Percentiles rank a stretch among this genome's conserved stretches.
Evolutionary conservation across 163 green algal species (phyloP).

Genomic region (Volvox carteri): DNA sequence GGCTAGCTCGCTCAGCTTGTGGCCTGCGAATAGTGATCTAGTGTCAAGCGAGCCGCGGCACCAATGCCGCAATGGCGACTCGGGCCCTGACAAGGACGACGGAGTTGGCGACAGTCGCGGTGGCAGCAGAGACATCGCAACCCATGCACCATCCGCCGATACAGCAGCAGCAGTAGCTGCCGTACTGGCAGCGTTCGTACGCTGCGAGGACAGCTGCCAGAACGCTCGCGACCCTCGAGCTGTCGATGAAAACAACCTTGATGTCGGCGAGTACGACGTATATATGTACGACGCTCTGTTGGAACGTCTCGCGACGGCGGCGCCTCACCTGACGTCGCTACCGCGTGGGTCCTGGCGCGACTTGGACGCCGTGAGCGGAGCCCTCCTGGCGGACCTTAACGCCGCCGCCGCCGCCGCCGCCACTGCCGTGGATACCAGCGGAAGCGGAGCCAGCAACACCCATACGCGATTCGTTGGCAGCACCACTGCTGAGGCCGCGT

Average conservation of each 20-base stretch:
- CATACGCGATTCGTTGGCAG: background rate
- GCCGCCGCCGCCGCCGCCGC: background rate
- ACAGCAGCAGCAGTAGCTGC: too few relatives aligned
- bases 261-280: background rate
- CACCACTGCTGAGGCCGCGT: background rate
- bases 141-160: too few relatives aligned
- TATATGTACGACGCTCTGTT: constrained; percentile 12
- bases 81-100: background rate
- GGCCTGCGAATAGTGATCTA: too few relatives aligned
- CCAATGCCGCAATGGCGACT: background rate
- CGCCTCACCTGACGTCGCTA: background rate
- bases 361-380: background rate
- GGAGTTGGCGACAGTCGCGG: background rate
- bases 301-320: background rate
- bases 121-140: too few relatives aligned
- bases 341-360: background rate
- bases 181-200: too few relatives aligned
- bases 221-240: too few relatives aligned
- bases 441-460: background rate
- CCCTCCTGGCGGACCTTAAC: background rate
- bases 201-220: too few relatives aligned
- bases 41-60: too few relatives aligned
- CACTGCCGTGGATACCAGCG: too few relatives aligned
- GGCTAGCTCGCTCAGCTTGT: background rate
- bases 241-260: too few relatives aligned